Base-by-base conservation (phyloP, 345 rosid genomes). In the Murraya paniculata region DNA sequence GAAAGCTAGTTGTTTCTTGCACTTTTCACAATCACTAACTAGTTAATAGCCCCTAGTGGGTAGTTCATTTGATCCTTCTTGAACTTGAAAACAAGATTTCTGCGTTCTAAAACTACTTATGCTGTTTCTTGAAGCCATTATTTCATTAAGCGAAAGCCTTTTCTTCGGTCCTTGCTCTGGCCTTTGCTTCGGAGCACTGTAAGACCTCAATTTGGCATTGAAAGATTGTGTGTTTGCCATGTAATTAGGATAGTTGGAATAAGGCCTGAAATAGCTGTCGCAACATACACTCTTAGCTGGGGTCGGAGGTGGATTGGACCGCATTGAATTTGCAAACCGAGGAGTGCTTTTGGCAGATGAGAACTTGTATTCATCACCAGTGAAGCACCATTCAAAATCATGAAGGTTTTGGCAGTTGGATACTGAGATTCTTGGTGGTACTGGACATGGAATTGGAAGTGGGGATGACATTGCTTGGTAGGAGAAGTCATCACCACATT, bases 221-320 rank as follows among this genome's bases (percentile, higher is more conserved):
- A 89, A 96, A 0, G 98, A 94, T 78, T 90, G 82, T 0, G 99
- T 94, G 72, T 84, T 91, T 24, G 91, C 86, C 98, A 96, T 96
- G 82, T 96, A 96, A 65, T 85, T 88, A 4, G 97, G 99, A 74
- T 56, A 56, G 78, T 82, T 82, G 19, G 82, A 79, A 73, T 80
- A 81, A 61, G 85, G 85, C 74, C 84, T 84, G 39, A 81, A 90
- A 36, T 64, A 82, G 74, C 76, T 2, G 5, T 91, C 90, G 9
- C 92, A 85, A 13, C 85, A 83, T 9, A 84, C 80, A 36, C 89
- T 91, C 78, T 80, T 89, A 22, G 85, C 77, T 0, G 90, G 89
- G 21, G 92, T 85, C 2, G 84, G 70, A 53, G 81, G 78, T 11
- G 78, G 85, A 27, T 59, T 79, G 5, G 75, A 71, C 67, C 27